Percentiles rank a stretch among this genome's conserved stretches.
Conservation (phyloP, 345 rosid species). For the Lepidium sativum region DNA sequence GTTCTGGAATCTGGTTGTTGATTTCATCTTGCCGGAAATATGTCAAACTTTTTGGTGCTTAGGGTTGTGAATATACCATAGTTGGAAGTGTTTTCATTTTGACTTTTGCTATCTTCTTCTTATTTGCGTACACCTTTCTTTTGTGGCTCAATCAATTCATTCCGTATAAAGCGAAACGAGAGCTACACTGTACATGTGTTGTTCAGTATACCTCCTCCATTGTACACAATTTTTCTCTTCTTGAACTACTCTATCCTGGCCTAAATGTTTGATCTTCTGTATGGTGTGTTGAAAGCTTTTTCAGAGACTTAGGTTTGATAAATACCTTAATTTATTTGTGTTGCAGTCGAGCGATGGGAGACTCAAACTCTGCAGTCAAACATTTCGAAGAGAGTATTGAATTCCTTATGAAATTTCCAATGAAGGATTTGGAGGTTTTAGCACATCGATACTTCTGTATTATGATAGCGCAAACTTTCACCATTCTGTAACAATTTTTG, state of each 20-base stretch:
- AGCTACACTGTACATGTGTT: background rate
- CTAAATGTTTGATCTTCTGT: background rate
- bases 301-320: background rate
- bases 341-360: constrained; percentile 87
- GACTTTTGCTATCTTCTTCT: background rate
- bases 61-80: background rate
- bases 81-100: background rate
- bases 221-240: background rate
- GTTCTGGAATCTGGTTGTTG: background rate
- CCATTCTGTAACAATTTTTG: constrained; percentile 2
- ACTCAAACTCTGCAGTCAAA: constrained; percentile 58
- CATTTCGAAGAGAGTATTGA: constrained; percentile 90
- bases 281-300: constrained; percentile 3
- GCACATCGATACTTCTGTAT: constrained; percentile 1
- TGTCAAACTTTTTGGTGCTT: background rate
- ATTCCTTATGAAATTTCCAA: constrained; percentile 61
- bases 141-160: background rate
- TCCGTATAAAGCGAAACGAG: background rate
- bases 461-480: background rate
- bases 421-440: constrained; percentile 76
- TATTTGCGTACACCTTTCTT: background rate
- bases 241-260: background rate
- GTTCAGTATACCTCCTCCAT: background rate
- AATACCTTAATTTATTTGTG: background rate
- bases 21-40: background rate